Conservation (phyloP, 306 rosid genomes). For the Lathyrus sativus region DNA sequence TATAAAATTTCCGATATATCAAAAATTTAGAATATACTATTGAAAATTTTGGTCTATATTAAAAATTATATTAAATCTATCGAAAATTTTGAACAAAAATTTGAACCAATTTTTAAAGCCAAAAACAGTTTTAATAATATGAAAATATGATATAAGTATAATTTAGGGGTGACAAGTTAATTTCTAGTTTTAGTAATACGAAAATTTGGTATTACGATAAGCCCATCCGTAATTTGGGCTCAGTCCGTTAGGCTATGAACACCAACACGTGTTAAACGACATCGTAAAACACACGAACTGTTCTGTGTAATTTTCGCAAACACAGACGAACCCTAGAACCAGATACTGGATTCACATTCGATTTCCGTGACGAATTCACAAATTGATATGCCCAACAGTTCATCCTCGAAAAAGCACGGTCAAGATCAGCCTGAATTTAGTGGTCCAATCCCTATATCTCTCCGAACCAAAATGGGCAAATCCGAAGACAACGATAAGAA, state of each 20-base stretch:
- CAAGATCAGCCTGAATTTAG: conserved; percentile 56
- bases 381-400: conserved; percentile 48
- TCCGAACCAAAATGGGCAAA: conserved; percentile 57
- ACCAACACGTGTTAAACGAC: conserved; percentile 35
- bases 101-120: too few species aligned
- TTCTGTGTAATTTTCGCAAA: conserved; percentile 12
- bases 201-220: background rate
- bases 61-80: too few species aligned
- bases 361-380: conserved; percentile 35
- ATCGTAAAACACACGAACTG: conserved; percentile 24
- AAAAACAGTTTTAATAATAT: too few species aligned
- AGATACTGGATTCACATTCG: conserved; percentile 38
- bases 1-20: too few species aligned
- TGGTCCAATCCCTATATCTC: conserved; percentile 52
- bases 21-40: too few species aligned
- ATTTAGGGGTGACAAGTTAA: too few species aligned
- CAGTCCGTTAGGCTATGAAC: background rate
- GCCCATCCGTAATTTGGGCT: background rate
- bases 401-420: conserved; percentile 48
- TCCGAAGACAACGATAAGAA: conserved; percentile 66
- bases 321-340: conserved; percentile 44
- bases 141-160: too few species aligned
- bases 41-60: too few species aligned
- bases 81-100: too few species aligned
- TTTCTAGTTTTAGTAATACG: too few species aligned